Conservation (phyloP, 164 flowering plant species). For the Vitis cinerea region DNA sequence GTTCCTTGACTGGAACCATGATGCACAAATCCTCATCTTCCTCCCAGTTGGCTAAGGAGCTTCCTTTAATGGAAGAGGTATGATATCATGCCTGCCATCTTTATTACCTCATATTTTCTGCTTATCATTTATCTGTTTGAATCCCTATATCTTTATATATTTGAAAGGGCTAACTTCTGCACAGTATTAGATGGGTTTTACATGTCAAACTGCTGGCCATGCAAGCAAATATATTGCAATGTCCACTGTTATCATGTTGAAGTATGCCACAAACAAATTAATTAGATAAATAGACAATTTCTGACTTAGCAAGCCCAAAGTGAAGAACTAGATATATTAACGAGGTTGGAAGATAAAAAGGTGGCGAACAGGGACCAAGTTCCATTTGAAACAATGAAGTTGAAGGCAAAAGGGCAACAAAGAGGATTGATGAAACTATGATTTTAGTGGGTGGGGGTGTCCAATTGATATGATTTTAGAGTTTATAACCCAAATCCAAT, state of each 20-base stretch:
- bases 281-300: too few relatives aligned
- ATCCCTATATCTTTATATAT: background rate
- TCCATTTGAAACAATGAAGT: too few relatives aligned
- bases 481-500: too few relatives aligned
- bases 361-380: too few relatives aligned
- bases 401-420: too few relatives aligned
- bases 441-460: background rate
- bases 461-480: background rate
- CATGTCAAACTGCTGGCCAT: background rate
- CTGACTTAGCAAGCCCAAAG: too few relatives aligned
- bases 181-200: background rate
- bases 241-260: too few relatives aligned
- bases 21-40: constrained; percentile 69
- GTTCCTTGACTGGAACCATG: constrained; percentile 55
- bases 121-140: background rate
- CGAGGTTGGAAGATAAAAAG: too few relatives aligned
- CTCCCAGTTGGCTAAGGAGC: constrained; percentile 72
- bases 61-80: constrained; percentile 87
- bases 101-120: background rate
- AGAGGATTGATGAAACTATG: too few relatives aligned
- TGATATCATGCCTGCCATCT: background rate
- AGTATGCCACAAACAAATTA: too few relatives aligned
- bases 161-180: background rate
- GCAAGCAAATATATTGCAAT: background rate
- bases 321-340: too few relatives aligned